Evolutionary conservation across 1,284 basidiomycete species (phyloP), one percentile per base, ranked within the genome.

Genomic region (Trichosporon ovoides): DNA sequence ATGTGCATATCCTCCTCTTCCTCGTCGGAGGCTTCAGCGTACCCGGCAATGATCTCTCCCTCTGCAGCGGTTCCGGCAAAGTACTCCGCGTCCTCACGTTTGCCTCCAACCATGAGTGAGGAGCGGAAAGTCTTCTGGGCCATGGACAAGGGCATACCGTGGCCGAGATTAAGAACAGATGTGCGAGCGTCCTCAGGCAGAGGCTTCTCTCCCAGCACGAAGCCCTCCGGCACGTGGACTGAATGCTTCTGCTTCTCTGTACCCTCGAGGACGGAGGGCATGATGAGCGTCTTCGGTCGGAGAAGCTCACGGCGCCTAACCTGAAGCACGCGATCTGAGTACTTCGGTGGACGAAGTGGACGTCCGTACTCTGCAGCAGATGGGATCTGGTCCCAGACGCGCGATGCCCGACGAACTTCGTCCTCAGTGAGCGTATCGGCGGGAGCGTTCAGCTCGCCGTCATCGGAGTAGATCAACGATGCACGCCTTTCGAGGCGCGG

Each of bases 231-330:
- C 3, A 70, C 58, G 28, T 69, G 57, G n/a, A 64, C 63, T 5
- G 63, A 46, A 11, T 35, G 22, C 31, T 56, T 49, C 6, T 49
- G 35, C 37, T 38, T 35, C 34, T 61, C 63, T 14, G 60, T 56
- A 6, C 64, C 65, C 3, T 66, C 59, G 0, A 78, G 63, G 3
- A 63, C 58, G 0, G 63, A 22, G 11, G 76, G 76, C 75, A 78
- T 76, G 58, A 76, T 60, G 16, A 78, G 67, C 7, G 68, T 71
- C 53, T 71, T 71, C 3, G 76, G 76, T 1, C 73, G 70, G 3
- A 76, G 57, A 3, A 75, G 66, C 36, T 67, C 62, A 5, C 59
- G 56, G 3, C 69, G 64, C 50, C 61, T 53, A 16, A 69, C 33
- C 16, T 55, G 61, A 22, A 51, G 37, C 2, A 63, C 55, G 19